phyloP scores from a whole-genome alignment of 495 filamentous ascomycete genomes.

The Penicillium mononematosum region DNA sequence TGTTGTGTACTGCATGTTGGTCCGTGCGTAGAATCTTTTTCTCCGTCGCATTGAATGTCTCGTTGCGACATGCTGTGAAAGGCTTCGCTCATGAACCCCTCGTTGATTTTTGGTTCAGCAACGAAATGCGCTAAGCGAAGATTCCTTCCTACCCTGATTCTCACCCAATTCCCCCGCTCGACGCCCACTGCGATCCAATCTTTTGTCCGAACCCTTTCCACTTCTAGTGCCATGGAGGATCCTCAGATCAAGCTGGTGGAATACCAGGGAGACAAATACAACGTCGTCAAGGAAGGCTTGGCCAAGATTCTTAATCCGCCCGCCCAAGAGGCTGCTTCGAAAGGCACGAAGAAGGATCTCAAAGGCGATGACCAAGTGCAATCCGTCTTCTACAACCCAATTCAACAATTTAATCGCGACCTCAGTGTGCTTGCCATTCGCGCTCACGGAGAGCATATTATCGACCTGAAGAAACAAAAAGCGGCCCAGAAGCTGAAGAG shows the following conservation, averaged over 20 bases:
- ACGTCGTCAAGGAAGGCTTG: conserved; percentile 64
- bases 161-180: conserved; percentile 1
- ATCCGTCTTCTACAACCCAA: conserved; percentile 96
- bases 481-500: conserved; percentile 43
- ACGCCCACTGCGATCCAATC: background rate
- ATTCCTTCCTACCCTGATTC: background rate
- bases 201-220: conserved; percentile 12
- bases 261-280: conserved; percentile 54
- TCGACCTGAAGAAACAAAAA: conserved; percentile 43
- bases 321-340: conserved; percentile 45
- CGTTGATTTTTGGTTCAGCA: conserved; percentile 4
- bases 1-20: conserved; percentile 8
- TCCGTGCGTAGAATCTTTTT: conserved; percentile 28
- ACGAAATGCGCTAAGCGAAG: conserved; percentile 18
- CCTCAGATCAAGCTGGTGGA: conserved; percentile 27
- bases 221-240: conserved; percentile 19
- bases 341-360: conserved; percentile 42
- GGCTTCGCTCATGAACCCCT: conserved; percentile 17
- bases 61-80: conserved; percentile 4
- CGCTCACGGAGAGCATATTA: conserved; percentile 69
- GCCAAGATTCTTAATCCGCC: conserved; percentile 64
- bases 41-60: conserved; percentile 14
- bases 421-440: conserved; percentile 88
- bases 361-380: conserved; percentile 57
- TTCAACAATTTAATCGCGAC: conserved; percentile 98